These are phyloP conservation scores for Francoa sonchifolia DNA, from an alignment of 441 rosid species.

Conservation along the genomic window DNA sequence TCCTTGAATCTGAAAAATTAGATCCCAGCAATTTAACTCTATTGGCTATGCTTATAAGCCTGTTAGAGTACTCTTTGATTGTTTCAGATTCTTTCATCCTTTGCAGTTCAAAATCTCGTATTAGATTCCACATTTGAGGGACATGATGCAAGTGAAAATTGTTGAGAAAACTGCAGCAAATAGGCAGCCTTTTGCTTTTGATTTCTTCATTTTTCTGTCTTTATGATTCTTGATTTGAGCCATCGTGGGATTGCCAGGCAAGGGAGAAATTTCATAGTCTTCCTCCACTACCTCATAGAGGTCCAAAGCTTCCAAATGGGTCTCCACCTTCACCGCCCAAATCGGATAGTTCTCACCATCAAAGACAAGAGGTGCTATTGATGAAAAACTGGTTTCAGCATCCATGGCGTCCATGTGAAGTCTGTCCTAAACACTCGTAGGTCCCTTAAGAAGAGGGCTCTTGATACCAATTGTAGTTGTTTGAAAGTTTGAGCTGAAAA, in stretches of 20 bases:
- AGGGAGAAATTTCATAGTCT: not conserved
- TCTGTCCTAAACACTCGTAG: not conserved
- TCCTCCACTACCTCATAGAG: not conserved
- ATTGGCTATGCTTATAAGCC: not conserved
- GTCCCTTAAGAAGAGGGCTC: not conserved
- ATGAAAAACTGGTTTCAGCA: not conserved
- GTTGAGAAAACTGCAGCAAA: not conserved
- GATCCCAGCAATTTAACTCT: not conserved
- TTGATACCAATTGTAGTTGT: not conserved
- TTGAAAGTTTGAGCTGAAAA: too few relatives aligned
- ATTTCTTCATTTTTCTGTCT: not conserved
- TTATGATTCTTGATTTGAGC: conserved; percentile 1
- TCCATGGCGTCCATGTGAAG: not conserved
- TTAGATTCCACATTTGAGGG: not conserved
- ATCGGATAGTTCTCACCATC: not conserved
- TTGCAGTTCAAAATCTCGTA: conserved; percentile 5
- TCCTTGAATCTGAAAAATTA: not conserved
- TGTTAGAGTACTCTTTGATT: conserved; percentile 6
- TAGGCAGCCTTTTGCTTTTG: not conserved
- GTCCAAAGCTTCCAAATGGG: not conserved
- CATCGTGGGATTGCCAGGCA: conserved; percentile 1
- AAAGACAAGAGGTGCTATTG: not conserved
- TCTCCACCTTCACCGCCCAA: not conserved
- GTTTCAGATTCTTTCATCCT: conserved; percentile 7
- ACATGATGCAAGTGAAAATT: conserved; percentile 1